phyloP scores from a whole-genome alignment of 805 yeast species.

The Lipomyces mesembrius region DNA sequence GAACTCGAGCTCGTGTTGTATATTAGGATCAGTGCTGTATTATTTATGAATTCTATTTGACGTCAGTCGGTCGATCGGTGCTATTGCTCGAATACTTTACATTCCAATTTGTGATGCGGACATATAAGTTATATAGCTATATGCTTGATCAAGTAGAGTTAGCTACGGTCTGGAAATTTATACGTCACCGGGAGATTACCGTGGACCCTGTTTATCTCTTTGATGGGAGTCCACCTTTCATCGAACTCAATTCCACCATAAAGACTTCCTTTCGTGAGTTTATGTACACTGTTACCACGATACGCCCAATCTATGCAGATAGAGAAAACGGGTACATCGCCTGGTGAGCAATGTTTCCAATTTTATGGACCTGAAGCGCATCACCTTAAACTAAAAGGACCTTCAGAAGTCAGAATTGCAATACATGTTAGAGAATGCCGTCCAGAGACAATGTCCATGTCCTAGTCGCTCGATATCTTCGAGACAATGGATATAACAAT shows the following conservation, averaged over 20 bases:
- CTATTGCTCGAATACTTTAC: no score
- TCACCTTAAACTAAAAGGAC: not conserved
- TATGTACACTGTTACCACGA: no score
- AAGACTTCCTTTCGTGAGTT: no score
- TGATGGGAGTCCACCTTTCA: no score
- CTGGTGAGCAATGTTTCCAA: not conserved
- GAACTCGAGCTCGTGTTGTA: not conserved
- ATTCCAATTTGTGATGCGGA: no score
- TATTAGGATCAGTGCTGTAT: not conserved
- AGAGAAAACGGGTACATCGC: not conserved
- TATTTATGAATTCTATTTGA: not conserved
- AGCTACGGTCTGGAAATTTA: no score
- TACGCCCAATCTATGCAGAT: not conserved
- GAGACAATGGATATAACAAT: constrained; percentile 31
- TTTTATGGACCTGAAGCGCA: not conserved
- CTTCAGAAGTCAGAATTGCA: not conserved
- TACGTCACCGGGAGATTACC: no score
- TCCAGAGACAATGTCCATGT: constrained; percentile 39
- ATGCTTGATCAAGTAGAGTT: no score
- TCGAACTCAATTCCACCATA: no score
- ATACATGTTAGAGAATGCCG: constrained; percentile 30
- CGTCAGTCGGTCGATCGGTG: not conserved
- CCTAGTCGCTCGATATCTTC: constrained; percentile 38
- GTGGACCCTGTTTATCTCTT: no score
- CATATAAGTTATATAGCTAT: no score